phyloP scores from a whole-genome alignment of 176 grass and related monocot genomes.

The Elymus sibiricus region DNA sequence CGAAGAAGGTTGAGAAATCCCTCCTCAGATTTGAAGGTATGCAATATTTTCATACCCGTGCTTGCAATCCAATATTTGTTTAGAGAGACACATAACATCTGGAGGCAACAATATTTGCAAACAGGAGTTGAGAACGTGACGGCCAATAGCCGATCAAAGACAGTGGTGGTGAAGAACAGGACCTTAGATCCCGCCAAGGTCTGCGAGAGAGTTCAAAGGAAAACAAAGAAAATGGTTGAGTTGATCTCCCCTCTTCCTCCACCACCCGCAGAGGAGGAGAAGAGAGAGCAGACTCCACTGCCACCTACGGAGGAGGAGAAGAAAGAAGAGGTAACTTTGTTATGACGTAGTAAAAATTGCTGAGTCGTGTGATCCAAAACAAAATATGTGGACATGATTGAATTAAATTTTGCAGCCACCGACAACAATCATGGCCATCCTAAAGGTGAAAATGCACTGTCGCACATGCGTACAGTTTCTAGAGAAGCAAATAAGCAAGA shows the following conservation, averaged over 20 bases:
- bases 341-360: no score
- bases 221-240: constrained; percentile 62
- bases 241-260: constrained; percentile 58
- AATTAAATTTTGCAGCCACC: constrained; percentile 33
- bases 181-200: constrained; percentile 48
- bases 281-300: no score
- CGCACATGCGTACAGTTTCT: constrained; percentile 44
- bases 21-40: constrained; percentile 53
- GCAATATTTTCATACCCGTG: background rate
- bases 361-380: background rate
- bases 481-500: constrained; percentile 52
- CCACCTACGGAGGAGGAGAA: constrained; percentile 37
- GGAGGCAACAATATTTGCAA: background rate
- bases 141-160: constrained; percentile 55
- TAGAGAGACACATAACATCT: background rate
- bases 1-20: constrained; percentile 56
- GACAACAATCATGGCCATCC: constrained; percentile 36
- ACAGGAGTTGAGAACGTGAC: constrained; percentile 61
- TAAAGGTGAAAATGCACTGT: constrained; percentile 67
- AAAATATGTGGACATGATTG: background rate
- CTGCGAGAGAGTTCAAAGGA: constrained; percentile 64
- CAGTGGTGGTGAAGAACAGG: constrained; percentile 56
- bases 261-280: constrained; percentile 39
- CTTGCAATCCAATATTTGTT: background rate
- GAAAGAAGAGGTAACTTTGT: constrained; percentile 55